These are phyloP conservation scores for Talaromyces funiculosus DNA, from an alignment of 2,329 filamentous ascomycete species.

Conservation along the genomic window DNA sequence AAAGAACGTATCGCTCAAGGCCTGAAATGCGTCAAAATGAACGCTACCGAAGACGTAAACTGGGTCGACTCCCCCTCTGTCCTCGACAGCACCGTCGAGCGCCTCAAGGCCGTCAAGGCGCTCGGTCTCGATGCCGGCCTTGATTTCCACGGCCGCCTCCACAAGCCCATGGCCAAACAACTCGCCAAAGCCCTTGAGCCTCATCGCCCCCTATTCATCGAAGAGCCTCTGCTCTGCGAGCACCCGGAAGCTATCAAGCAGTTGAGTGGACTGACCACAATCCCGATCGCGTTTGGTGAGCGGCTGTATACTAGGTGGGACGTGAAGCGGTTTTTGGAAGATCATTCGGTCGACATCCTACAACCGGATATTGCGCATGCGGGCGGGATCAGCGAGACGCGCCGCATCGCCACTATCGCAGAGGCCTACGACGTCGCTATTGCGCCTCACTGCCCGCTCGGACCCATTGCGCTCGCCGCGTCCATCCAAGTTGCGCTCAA, in stretches of 20 bases:
- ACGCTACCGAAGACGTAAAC: conserved; percentile 67
- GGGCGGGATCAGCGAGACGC: conserved; percentile 67
- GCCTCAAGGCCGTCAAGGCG: conserved; percentile 62
- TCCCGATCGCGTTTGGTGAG: conserved; percentile 67
- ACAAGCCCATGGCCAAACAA: conserved; percentile 77
- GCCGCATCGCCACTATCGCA: conserved; percentile 63
- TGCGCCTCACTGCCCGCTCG: conserved; percentile 68
- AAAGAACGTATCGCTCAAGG: conserved; percentile 38
- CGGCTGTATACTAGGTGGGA: conserved; percentile 69
- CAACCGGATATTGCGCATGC: conserved; percentile 69
- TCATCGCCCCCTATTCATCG: conserved; percentile 66
- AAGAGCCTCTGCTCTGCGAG: conserved; percentile 67
- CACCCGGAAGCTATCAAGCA: conserved; percentile 62
- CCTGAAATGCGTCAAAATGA: conserved; percentile 62
- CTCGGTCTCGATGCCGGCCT: conserved; percentile 67
- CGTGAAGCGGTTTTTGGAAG: conserved; percentile 64
- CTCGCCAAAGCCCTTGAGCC: conserved; percentile 63
- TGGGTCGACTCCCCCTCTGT: conserved; percentile 68
- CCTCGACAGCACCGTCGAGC: conserved; percentile 59
- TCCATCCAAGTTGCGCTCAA: conserved; percentile 60
- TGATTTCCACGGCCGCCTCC: conserved; percentile 72
- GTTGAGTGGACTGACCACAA: conserved; percentile 51
- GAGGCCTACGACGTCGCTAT: conserved; percentile 69
- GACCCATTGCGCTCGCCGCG: conserved; percentile 67
- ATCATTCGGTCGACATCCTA: conserved; percentile 62